Conservation (phyloP, 805 yeast species). For the Cephaloascus albidus region DNA sequence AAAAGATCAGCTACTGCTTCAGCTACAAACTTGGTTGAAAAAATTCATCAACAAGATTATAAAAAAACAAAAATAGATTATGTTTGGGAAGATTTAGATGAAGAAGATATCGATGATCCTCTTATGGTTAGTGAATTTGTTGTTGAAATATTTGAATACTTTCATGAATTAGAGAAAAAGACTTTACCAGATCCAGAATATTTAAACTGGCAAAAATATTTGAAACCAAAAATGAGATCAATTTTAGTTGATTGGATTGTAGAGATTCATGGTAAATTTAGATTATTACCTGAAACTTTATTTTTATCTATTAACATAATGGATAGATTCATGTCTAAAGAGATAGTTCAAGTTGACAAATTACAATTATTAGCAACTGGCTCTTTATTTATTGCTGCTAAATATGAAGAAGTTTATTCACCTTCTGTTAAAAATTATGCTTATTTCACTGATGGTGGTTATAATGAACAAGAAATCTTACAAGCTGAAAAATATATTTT, state of each 20-base stretch:
- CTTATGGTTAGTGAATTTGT: constrained; percentile 92
- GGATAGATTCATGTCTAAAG: constrained; percentile 78
- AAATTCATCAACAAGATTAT: constrained; percentile 14
- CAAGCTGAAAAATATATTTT: constrained; percentile 77
- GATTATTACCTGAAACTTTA: constrained; percentile 78
- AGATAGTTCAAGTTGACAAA: constrained; percentile 66
- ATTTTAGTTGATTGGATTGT: constrained; percentile 91
- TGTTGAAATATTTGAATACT: constrained; percentile 72
- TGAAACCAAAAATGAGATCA: constrained; percentile 77
- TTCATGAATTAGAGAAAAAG: constrained; percentile 60
- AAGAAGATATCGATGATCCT: constrained; percentile 60
- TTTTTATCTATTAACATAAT: constrained; percentile 74
- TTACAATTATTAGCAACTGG: constrained; percentile 83
- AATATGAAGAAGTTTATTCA: constrained; percentile 84
- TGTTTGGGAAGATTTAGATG: constrained; percentile 68
- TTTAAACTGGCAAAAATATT: constrained; percentile 49
- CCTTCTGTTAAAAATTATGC: constrained; percentile 84
- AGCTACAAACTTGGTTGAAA: constrained; percentile 28
- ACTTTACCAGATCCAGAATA: constrained; percentile 65
- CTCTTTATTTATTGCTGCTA: constrained; percentile 80
- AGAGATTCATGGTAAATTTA: constrained; percentile 77
- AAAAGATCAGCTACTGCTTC: constrained; percentile 36
- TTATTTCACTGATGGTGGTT: constrained; percentile 81
- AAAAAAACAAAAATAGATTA: constrained; percentile 33
- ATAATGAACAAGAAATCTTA: constrained; percentile 69